Percentiles rank a stretch among this genome's conserved stretches.
Evolutionary conservation across 495 filamentous ascomycete species (phyloP).

Genomic region (Chaetomium cochliodes): DNA sequence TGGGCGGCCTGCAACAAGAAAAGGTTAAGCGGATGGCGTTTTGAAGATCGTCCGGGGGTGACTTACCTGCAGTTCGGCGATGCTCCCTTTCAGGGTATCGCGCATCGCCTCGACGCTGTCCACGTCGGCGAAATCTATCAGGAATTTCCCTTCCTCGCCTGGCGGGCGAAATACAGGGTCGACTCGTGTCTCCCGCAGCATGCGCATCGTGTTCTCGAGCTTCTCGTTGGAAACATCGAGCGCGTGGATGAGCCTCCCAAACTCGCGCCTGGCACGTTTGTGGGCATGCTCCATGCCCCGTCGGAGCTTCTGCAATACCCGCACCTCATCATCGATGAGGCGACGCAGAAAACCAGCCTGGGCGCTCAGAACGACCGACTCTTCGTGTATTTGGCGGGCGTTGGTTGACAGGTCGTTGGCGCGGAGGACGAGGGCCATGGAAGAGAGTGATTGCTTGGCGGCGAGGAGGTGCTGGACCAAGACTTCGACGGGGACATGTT

Average conservation of each 20-base stretch:
- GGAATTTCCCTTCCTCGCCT: conserved; percentile 62
- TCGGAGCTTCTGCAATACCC: conserved; percentile 65
- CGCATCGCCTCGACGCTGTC: conserved; percentile 68
- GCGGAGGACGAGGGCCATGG: conserved; percentile 76
- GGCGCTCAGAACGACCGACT: conserved; percentile 73
- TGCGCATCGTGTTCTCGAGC: conserved; percentile 67
- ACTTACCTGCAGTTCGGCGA: conserved; percentile 53
- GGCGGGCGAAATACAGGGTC: conserved; percentile 69
- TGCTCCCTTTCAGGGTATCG: conserved; percentile 63
- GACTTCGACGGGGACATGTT: conserved; percentile 59
- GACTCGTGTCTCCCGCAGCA: conserved; percentile 69
- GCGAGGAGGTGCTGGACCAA: conserved; percentile 80
- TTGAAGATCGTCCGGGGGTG: background rate
- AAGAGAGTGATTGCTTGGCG: conserved; percentile 88
- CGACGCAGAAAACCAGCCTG: conserved; percentile 73
- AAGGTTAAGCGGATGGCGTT: background rate
- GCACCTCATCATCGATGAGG: conserved; percentile 70
- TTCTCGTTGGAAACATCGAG: conserved; percentile 73
- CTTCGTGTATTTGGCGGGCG: conserved; percentile 73
- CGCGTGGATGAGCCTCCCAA: conserved; percentile 59
- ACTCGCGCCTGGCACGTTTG: conserved; percentile 49
- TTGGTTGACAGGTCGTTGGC: conserved; percentile 83
- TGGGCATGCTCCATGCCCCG: conserved; percentile 55
- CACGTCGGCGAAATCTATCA: conserved; percentile 92
- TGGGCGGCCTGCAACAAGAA: conserved; percentile 51